Conservation (phyloP, 1,139 yeast genomes). For the Candida sp. region DNA sequence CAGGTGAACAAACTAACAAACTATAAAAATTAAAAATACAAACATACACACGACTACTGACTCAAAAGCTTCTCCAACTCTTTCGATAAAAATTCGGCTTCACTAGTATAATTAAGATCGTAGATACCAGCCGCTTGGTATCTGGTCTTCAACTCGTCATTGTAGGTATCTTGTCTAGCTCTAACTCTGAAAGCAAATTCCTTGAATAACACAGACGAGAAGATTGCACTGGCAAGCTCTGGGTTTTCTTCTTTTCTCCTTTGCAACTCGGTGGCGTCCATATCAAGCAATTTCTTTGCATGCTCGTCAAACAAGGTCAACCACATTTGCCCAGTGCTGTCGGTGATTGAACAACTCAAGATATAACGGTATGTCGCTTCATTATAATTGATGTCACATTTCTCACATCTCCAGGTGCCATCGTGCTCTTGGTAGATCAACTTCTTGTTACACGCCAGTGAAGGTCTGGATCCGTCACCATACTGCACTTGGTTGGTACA, state of each 20-base stretch:
- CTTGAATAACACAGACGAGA: conserved; percentile 62
- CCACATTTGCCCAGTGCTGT: conserved; percentile 87
- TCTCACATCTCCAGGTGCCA: conserved; percentile 93
- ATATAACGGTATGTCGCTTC: conserved; percentile 83
- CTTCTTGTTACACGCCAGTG: conserved; percentile 71
- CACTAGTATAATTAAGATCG: conserved; percentile 62
- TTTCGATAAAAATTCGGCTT: conserved; percentile 61
- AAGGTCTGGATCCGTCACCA: conserved; percentile 20
- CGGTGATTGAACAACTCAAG: conserved; percentile 72
- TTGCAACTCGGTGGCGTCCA: conserved; percentile 69
- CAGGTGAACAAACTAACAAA: conserved; percentile 53
- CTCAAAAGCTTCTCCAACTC: conserved; percentile 46
- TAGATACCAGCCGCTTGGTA: conserved; percentile 65
- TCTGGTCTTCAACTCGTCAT: conserved; percentile 78
- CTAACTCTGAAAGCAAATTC: conserved; percentile 77
- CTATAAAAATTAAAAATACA: conserved; percentile 24
- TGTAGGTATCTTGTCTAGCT: conserved; percentile 85
- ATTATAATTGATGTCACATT: conserved; percentile 72
- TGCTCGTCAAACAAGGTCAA: conserved; percentile 86
- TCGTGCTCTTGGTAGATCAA: conserved; percentile 73
- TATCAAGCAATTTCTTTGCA: conserved; percentile 71
- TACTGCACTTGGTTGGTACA: conserved; percentile 56
- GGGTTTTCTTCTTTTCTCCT: conserved; percentile 50
- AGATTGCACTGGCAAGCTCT: conserved; percentile 48
- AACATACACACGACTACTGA: neutral